Percentiles rank a stretch among this genome's conserved stretches.
Evolutionary conservation across 352 stramenopile genomes (phyloP).

Genomic region (Globisporangium irregulare): DNA sequence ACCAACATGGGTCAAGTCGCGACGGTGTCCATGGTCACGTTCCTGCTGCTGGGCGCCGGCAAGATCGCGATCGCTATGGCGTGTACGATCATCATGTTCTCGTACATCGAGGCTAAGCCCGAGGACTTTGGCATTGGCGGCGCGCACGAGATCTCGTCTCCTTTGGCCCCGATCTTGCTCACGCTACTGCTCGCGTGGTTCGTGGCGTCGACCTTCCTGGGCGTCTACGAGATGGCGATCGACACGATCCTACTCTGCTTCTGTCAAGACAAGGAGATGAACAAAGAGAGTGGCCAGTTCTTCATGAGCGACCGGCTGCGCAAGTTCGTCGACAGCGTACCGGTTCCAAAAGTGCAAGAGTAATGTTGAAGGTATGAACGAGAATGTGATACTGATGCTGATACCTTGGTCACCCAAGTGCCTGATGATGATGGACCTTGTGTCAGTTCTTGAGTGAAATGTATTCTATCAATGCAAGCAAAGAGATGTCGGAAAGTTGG

Average conservation of each 20-base stretch:
- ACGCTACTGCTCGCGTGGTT: slow-evolving; percentile 92
- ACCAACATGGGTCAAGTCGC: slow-evolving; percentile 87
- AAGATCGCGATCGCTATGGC: slow-evolving; percentile 83
- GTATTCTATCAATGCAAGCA: neutral
- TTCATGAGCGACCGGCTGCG: slow-evolving; percentile 79
- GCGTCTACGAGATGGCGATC: slow-evolving; percentile 95
- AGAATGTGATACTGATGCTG: neutral
- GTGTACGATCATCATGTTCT: slow-evolving; percentile 55
- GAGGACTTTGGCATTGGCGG: slow-evolving; percentile 50
- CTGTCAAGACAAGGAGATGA: slow-evolving; percentile 88
- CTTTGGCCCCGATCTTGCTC: slow-evolving; percentile 86
- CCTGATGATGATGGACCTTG: too few species aligned
- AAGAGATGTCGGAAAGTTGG: neutral
- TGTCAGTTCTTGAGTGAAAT: neutral
- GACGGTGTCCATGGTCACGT: slow-evolving; percentile 88
- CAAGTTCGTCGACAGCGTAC: slow-evolving; percentile 67
- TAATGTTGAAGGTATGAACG: neutral
- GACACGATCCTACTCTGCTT: slow-evolving; percentile 96
- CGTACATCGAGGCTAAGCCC: slow-evolving; percentile 54
- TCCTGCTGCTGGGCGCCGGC: slow-evolving; percentile 90
- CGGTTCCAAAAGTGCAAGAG: slow-evolving; percentile 20
- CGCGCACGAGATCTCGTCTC: slow-evolving; percentile 69
- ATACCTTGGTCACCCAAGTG: too few species aligned
- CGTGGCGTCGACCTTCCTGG: slow-evolving; percentile 91
- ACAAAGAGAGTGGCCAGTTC: slow-evolving; percentile 64